Percentiles rank a stretch among this genome's conserved stretches.
Conservation (phyloP, 2,329 filamentous ascomycete species). For the Claviceps sp. region DNA sequence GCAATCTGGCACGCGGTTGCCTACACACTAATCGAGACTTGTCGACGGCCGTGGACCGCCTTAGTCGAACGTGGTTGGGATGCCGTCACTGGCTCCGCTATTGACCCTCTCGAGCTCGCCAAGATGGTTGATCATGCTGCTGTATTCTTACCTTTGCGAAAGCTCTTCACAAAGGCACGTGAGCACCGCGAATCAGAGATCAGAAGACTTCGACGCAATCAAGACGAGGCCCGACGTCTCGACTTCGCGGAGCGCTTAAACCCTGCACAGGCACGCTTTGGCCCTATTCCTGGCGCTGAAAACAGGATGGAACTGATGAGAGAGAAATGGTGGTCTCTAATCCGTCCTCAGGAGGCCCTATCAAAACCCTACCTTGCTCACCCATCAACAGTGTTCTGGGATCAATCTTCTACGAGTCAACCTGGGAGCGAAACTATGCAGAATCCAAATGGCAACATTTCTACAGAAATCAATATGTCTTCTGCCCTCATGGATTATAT, state of each 20-base stretch:
- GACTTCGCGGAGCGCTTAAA: constrained; percentile 35
- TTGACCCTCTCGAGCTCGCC: constrained; percentile 28
- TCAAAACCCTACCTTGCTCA: not conserved
- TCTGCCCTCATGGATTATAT: constrained; percentile 21
- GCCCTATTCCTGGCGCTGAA: constrained; percentile 33
- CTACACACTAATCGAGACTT: constrained; percentile 33
- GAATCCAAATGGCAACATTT: constrained; percentile 7
- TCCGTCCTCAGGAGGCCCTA: constrained; percentile 21
- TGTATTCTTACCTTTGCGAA: constrained; percentile 40
- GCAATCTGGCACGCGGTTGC: constrained; percentile 38
- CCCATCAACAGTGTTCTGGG: not conserved
- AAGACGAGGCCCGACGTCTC: constrained; percentile 33
- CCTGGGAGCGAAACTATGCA: constrained; percentile 6
- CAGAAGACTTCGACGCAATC: constrained; percentile 31
- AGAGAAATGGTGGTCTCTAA: constrained; percentile 37
- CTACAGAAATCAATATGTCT: constrained; percentile 14
- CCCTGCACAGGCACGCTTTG: constrained; percentile 31
- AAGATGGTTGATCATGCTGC: constrained; percentile 32
- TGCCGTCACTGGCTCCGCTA: constrained; percentile 26
- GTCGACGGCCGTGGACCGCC: constrained; percentile 34
- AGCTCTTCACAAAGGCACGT: constrained; percentile 38
- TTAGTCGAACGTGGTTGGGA: constrained; percentile 38
- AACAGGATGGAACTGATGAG: constrained; percentile 30
- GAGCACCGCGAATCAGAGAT: constrained; percentile 39
- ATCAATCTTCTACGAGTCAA: constrained; percentile 1